Evolutionary conservation across 1,284 basidiomycete genomes (phyloP), one percentile per base, ranked within the genome.

Genomic region (Marasmius oreades): DNA sequence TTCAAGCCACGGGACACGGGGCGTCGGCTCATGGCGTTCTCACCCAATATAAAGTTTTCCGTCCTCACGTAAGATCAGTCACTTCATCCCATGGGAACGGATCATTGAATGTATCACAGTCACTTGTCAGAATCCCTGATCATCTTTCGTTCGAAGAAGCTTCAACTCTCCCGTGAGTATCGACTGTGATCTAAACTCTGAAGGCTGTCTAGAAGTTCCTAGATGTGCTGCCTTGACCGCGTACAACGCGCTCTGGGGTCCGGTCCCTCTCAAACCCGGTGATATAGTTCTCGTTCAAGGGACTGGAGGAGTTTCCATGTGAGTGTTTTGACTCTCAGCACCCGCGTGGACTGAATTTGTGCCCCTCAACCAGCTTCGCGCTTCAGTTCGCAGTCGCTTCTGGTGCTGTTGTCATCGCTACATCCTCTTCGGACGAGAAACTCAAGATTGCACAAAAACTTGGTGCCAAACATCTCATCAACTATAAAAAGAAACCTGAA

Each of bases 351-450:
- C 20, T 14, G 1, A 14, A 33, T 20, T 45, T 20, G 16, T 26
- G 18, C 22, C 6, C 16, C 55, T n/a, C n/a, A 45, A 12, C 10
- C 2, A 75, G 70, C 31, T 70, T 77, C 64, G 71, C 66, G 36
- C 55, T 70, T 18, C 78, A 80, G 63, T 66, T 81, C 52, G 79
- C 77, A 2, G 67, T 74, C 23, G 77, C 74, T 4, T 72, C 73
- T 0, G 80, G 81, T 14, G 78, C 79, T 3, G 72, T 63, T 7
- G 77, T 77, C 12, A 78, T 84, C 59, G 65, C 73, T 37, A 81
- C 80, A 3, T 79, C 76, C 0, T 80, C 77, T 2, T 77, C 77
- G 1, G 77, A 79, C 59, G 72, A 74, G 43, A 84, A 83, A 65
- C 69, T 77, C 5, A 64, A 72, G 51, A 44, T 71, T 18, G 72